Conservation (phyloP, 1,284 basidiomycete species). For the Anthracocystis setariae region DNA sequence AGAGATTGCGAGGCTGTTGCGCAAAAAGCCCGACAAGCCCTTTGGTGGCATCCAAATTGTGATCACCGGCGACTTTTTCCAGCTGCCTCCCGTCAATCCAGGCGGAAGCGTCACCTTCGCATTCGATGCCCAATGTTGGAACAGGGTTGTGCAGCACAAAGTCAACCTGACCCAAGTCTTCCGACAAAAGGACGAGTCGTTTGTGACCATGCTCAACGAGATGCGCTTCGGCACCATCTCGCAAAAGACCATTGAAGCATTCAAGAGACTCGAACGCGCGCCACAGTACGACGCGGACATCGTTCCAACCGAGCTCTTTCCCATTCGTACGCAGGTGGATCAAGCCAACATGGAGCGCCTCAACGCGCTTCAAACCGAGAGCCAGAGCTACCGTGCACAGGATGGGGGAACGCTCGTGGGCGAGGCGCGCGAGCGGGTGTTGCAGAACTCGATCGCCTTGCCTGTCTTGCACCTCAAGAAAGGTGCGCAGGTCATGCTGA, state of each 20-base stretch:
- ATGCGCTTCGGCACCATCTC: slow-evolving; percentile 50
- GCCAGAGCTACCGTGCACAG: slow-evolving; percentile 49
- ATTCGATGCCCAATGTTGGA: slow-evolving; percentile 89
- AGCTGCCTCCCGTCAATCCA: slow-evolving; percentile 86
- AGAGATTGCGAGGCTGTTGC: slow-evolving; percentile 74
- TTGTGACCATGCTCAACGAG: slow-evolving; percentile 63
- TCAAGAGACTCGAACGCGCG: slow-evolving; percentile 45
- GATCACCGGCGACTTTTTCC: slow-evolving; percentile 94
- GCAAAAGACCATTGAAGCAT: slow-evolving; percentile 53
- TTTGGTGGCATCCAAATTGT: slow-evolving; percentile 97
- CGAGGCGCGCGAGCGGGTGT: slow-evolving; percentile 46
- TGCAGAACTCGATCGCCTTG: slow-evolving; percentile 58
- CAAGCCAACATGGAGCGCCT: slow-evolving; percentile 78
- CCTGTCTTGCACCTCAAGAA: slow-evolving; percentile 74
- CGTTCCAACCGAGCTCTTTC: slow-evolving; percentile 71
- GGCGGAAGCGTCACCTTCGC: slow-evolving; percentile 64
- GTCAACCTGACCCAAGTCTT: slow-evolving; percentile 92
- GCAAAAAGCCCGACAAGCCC: slow-evolving; percentile 73
- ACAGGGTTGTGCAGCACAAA: slow-evolving; percentile 77
- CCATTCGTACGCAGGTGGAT: slow-evolving; percentile 84
- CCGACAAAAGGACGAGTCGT: slow-evolving; percentile 72
- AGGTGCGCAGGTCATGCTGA: slow-evolving; percentile 76
- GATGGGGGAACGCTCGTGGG: slow-evolving; percentile 51
- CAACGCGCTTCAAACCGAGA: slow-evolving; percentile 42
- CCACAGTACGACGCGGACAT: slow-evolving; percentile 53